Evolutionary conservation across 331 rosid genomes (phyloP).

Genomic region (Dryas integrifolia): DNA sequence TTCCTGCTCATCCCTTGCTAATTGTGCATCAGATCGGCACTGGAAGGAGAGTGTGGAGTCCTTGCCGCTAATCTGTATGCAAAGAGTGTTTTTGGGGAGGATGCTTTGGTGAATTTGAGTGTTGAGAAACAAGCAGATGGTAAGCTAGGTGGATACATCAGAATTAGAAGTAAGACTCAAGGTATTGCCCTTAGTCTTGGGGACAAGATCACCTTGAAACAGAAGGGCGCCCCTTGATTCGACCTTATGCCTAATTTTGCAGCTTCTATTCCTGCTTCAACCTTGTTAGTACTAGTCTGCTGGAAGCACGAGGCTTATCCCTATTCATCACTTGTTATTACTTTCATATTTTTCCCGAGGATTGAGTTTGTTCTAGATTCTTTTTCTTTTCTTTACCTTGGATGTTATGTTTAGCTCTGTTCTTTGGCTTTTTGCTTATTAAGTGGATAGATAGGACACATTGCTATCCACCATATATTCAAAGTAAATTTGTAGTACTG

Average conservation of each 20-base stretch:
- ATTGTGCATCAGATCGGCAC: slow-evolving; percentile 63
- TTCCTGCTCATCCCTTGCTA: slow-evolving; percentile 18
- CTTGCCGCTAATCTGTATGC: slow-evolving; percentile 96
- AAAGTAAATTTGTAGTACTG: slow-evolving; percentile 14
- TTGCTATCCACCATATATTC: not conserved
- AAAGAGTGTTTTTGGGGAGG: slow-evolving; percentile 98
- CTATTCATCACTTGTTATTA: not conserved
- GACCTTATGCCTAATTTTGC: slow-evolving; percentile 29
- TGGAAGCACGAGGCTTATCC: slow-evolving; percentile 1
- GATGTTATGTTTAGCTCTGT: not conserved
- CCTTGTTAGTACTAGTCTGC: slow-evolving; percentile 12
- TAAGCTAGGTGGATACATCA: slow-evolving; percentile 90
- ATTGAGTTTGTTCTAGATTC: not conserved
- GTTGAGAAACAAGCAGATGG: slow-evolving; percentile 83
- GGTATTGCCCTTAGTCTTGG: slow-evolving; percentile 99
- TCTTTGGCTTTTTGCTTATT: not conserved
- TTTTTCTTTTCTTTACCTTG: not conserved
- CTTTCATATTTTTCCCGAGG: not conserved
- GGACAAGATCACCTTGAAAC: slow-evolving; percentile 98
- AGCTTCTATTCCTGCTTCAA: slow-evolving; percentile 35
- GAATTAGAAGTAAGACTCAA: slow-evolving; percentile 99
- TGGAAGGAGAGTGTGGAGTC: slow-evolving; percentile 98
- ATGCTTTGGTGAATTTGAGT: slow-evolving; percentile 93
- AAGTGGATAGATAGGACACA: not conserved
- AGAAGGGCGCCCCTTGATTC: slow-evolving; percentile 75